Base-by-base conservation (phyloP, 768 basidiomycete species). In the Paxillus rubicundulus region DNA sequence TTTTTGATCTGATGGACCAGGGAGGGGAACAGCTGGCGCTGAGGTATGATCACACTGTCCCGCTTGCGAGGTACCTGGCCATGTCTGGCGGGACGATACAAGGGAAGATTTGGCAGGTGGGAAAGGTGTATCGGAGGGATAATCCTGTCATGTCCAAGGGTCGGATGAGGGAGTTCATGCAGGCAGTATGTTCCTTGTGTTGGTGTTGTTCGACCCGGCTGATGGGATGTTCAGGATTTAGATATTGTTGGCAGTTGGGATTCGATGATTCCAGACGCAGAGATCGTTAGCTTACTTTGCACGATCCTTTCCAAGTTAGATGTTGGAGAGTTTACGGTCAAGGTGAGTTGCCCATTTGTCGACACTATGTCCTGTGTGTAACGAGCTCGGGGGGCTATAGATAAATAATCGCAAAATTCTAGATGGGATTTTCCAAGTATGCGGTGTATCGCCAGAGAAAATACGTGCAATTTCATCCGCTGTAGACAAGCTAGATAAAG, bases 401-500 rank as follows among this genome's bases (percentile, higher is more conserved):
- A 72, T 97, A 53, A 99, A 99, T 70, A 89, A 99, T 78, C 82
- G 97, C 45, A 98, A 95, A 73, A 89, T 99, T 56, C 78, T 99
- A 13, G 97, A 99, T 67, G 97, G 96, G 27, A 88, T 99, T 54
- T 98, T 98, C 63, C 87, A 92, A 64, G 87, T 98, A 2, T 98
- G 95, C 60, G 97, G 97, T 49, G 97, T 99, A 5, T 89, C 94
- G 0, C 61, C 74, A 20, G 92, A 92, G 21, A 97, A 93, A 73
- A 94, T 91, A 45, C 82, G 96, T 5, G 75, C 86, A 13, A 98
- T 98, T 57, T 96, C 93, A 0, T 95, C 92, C 14, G 96, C 97
- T 0, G 96, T 98, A 9, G 97, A 99, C 72, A 99, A 98, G 69
- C 82, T 99, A 10, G 97, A 99, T 79, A 99, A 98, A 82, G 89